These are phyloP conservation scores for Tetrahymena thermophila DNA, from an alignment of 73 alveolate species.

Conservation along the genomic window DNA sequence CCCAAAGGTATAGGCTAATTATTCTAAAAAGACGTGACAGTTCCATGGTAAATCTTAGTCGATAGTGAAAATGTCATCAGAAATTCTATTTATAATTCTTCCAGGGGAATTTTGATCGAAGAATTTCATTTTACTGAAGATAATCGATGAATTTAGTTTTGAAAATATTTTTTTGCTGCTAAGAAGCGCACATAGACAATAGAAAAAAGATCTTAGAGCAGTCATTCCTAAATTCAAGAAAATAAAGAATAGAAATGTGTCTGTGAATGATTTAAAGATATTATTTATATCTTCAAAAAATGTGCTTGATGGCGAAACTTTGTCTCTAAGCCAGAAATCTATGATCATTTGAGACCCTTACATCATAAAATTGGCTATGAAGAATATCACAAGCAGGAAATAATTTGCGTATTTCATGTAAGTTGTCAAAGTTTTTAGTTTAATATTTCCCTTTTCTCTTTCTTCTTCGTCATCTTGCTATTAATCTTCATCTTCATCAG, in stretches of 20 bases:
- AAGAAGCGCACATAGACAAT: constrained; percentile 8
- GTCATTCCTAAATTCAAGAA: neutral
- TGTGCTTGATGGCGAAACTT: neutral
- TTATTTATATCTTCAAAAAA: constrained; percentile 6
- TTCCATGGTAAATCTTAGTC: constrained; percentile 30
- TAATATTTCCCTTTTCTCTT: constrained; percentile 34
- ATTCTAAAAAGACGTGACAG: neutral
- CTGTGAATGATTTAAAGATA: neutral
- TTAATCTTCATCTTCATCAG: neutral
- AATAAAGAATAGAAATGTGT: neutral
- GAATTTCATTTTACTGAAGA: neutral
- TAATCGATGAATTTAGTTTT: neutral
- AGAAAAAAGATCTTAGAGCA: neutral
- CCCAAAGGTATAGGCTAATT: constrained; percentile 18
- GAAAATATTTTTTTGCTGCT: constrained; percentile 4
- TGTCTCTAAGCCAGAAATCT: constrained; percentile 34
- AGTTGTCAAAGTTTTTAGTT: constrained; percentile 5
- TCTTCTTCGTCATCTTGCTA: constrained; percentile 40
- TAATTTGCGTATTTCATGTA: neutral
- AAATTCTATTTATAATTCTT: neutral
- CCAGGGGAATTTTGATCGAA: constrained; percentile 21
- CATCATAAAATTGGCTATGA: neutral
- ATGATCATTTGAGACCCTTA: constrained; percentile 5
- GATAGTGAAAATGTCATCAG: constrained; percentile 10
- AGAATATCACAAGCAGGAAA: neutral